Conservation (phyloP, 2,329 filamentous ascomycete species). For the Iodosphaeria phyllophila region DNA sequence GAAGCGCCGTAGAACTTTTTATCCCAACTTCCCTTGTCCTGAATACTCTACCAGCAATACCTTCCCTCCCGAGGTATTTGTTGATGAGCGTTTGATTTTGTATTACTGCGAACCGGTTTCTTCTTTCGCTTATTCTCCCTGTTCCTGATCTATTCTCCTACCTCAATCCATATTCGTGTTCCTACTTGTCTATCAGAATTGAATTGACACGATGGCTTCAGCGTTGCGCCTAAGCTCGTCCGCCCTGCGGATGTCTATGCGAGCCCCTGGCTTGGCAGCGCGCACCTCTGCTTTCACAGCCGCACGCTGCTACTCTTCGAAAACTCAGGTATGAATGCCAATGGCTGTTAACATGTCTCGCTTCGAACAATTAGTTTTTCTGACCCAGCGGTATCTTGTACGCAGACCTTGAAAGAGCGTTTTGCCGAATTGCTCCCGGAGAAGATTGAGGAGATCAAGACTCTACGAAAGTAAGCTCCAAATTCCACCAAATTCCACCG, state of each 20-base stretch:
- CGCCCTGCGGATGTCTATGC: slow-evolving; percentile 61
- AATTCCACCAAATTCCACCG: slow-evolving; percentile 3
- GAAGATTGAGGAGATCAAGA: slow-evolving; percentile 99
- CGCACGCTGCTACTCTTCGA: slow-evolving; percentile 80
- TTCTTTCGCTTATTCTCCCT: slow-evolving; percentile 8
- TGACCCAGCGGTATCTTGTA: slow-evolving; percentile 5
- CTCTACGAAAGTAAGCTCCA: slow-evolving; percentile 68
- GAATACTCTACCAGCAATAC: no score
- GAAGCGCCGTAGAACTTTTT: no score
- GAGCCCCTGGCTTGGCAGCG: slow-evolving; percentile 46
- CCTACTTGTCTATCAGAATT: slow-evolving; percentile 1
- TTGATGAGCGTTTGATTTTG: no score
- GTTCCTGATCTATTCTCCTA: slow-evolving; percentile 10
- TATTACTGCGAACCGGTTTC: neutral
- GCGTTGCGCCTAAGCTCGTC: slow-evolving; percentile 65
- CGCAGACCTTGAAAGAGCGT: slow-evolving; percentile 87
- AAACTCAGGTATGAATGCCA: slow-evolving; percentile 62
- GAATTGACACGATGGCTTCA: slow-evolving; percentile 51
- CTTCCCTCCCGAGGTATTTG: slow-evolving; percentile 2
- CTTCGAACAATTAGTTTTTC: slow-evolving; percentile 1
- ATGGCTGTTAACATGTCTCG: neutral
- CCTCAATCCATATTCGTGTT: slow-evolving; percentile 2
- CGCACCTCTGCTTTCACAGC: slow-evolving; percentile 61
- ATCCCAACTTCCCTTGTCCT: no score
- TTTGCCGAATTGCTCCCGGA: slow-evolving; percentile 90